Conservation (phyloP, 257 asterid genomes). For the Solanum chaucha region DNA sequence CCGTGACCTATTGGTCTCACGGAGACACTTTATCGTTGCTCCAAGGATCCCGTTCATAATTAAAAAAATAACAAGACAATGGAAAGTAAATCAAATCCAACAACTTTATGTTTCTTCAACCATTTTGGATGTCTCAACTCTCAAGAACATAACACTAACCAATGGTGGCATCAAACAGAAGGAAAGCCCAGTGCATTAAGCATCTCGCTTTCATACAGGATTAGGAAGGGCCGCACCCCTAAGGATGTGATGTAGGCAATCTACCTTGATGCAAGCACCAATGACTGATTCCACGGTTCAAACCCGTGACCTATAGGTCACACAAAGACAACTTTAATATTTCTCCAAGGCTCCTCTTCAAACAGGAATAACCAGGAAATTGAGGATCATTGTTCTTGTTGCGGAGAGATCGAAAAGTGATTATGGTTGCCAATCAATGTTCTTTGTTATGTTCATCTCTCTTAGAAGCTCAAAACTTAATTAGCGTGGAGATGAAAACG, state of each 20-base stretch:
- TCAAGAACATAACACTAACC: background rate
- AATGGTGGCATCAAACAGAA: background rate
- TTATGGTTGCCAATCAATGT: background rate
- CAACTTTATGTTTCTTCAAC: background rate
- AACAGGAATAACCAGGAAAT: background rate
- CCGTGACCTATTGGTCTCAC: background rate
- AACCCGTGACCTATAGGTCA: background rate
- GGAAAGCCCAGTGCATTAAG: background rate
- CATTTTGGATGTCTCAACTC: background rate
- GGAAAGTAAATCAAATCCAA: background rate
- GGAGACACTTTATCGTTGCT: background rate
- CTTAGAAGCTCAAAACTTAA: background rate
- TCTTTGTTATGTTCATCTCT: background rate
- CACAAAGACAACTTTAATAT: background rate
- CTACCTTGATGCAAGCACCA: background rate
- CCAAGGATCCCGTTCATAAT: background rate
- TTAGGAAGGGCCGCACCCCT: background rate
- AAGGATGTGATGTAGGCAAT: background rate
- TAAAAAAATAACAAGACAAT: background rate
- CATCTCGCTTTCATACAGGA: background rate
- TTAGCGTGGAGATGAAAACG: background rate
- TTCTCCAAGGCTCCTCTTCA: background rate
- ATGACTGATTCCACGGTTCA: background rate
- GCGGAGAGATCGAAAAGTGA: background rate
- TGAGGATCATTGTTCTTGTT: background rate